Conservation (phyloP, 495 filamentous ascomycete species). For the Penicillium pancosmium region DNA sequence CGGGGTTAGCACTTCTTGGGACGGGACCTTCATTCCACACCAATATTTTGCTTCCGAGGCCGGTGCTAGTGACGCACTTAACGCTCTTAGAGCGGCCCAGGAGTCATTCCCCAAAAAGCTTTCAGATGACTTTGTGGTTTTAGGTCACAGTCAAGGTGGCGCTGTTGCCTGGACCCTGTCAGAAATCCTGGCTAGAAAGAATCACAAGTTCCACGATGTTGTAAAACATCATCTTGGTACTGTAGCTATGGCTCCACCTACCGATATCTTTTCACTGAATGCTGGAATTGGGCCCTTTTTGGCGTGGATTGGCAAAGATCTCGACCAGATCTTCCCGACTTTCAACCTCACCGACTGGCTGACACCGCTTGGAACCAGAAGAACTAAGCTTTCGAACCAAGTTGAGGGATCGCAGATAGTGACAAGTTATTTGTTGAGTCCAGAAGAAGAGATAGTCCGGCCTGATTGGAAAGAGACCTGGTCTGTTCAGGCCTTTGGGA, state of each 20-base stretch:
- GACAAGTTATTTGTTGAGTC: slow-evolving; percentile 21
- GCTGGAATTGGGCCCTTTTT: slow-evolving; percentile 23
- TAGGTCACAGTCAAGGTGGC: slow-evolving; percentile 56
- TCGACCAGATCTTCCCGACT: slow-evolving; percentile 17
- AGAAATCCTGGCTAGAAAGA: slow-evolving; percentile 26
- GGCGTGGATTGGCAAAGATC: slow-evolving; percentile 23
- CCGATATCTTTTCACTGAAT: slow-evolving; percentile 31
- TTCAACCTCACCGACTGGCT: slow-evolving; percentile 32
- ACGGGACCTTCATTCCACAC: slow-evolving; percentile 42
- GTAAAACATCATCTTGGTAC: slow-evolving; percentile 43
- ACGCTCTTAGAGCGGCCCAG: slow-evolving; percentile 46
- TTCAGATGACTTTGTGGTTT: slow-evolving; percentile 38
- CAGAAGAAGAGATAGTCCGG: slow-evolving; percentile 25
- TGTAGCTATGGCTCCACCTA: slow-evolving; percentile 37
- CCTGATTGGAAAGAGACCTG: slow-evolving; percentile 25
- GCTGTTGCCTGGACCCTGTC: slow-evolving; percentile 48
- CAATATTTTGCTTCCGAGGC: slow-evolving; percentile 40
- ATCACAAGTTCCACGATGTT: slow-evolving; percentile 31
- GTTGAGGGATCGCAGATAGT: slow-evolving; percentile 36
- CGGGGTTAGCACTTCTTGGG: slow-evolving; percentile 42
- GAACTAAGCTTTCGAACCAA: slow-evolving; percentile 33
- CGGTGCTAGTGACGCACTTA: slow-evolving; percentile 43
- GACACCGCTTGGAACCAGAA: slow-evolving; percentile 29
- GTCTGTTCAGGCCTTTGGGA: slow-evolving; percentile 26
- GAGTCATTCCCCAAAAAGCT: slow-evolving; percentile 39